Base-by-base conservation (phyloP, 257 asterid genomes). In the Solanum megistacrolobum region DNA sequence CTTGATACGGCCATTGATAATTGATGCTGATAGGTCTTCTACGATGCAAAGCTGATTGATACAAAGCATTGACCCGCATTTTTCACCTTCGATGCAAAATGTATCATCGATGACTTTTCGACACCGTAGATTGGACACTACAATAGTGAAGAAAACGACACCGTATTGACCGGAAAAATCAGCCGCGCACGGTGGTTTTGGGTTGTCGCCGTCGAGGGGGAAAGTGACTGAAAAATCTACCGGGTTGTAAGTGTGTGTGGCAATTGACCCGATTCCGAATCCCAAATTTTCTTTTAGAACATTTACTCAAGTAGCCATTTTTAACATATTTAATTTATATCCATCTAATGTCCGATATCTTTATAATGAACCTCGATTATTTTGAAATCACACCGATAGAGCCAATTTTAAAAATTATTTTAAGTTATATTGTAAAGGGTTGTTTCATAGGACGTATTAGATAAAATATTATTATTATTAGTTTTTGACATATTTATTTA, bases 1-100 rank as follows among this genome's bases (percentile, higher is more conserved):
- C 97, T 93, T 36, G 92, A 89, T 85, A 88, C 90, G 86, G 98
- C 98, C 98, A 94, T 95, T 87, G 88, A 89, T 90, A 92, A 85
- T 69, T 81, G 89, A 86, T 69, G 92, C 68, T 81, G 88, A 82
- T 23, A 66, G 88, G 85, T 87, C 58, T 83, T 87, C 83, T 83
- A 86, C 35, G 88, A 88, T 58, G 71, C 89, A 88, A 38, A 66
- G 52, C 55, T 35, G 87, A 89, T 36, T 31, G 87, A 89, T 41
- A 85, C 65, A 85, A 66, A 84, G 74, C 73, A 89, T 12, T 48
- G 55, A 34, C 79, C 88, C 85, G 88, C 95, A 90, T 92, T 89
- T 90, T 90, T 91, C 89, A 88, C 86, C 88, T 81, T 35, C 10
- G 58, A 62, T 9, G 7, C 20, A n/a, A 39, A 39, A 5, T 21